Percentiles rank a stretch among this genome's conserved stretches.
phyloP scores from a whole-genome alignment of 352 stramenopile genomes.

The Pythium phragmitis region DNA sequence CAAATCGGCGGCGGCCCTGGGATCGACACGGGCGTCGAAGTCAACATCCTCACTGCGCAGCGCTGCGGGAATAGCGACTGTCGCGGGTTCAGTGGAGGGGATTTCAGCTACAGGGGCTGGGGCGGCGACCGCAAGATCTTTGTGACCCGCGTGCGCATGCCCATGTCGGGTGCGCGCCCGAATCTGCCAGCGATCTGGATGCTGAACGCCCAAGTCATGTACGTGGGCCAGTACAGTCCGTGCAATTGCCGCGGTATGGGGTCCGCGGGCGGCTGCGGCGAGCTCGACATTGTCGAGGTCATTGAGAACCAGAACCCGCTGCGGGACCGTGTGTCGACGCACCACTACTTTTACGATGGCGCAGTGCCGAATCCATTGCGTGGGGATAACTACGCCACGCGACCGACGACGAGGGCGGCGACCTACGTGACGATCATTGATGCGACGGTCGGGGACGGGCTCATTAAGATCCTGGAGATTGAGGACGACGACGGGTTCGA shows the following conservation, averaged over 20 bases:
- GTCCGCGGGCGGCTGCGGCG: conserved; percentile 47
- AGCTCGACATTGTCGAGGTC: conserved; percentile 70
- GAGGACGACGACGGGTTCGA: conserved; percentile 32
- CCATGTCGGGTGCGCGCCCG: conserved; percentile 23
- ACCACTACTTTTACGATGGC: conserved; percentile 72
- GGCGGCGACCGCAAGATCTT: conserved; percentile 65
- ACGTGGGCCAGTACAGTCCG: conserved; percentile 48
- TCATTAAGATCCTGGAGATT: conserved; percentile 69
- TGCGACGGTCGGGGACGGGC: conserved; percentile 30
- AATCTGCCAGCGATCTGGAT: conserved; percentile 62
- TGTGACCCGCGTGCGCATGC: conserved; percentile 61
- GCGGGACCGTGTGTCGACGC: conserved; percentile 43
- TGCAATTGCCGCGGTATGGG: conserved; percentile 72
- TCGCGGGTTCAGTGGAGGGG: conserved; percentile 28
- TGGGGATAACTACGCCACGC: conserved; percentile 53
- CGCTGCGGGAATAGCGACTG: conserved; percentile 39
- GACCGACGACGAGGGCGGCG: conserved; percentile 31
- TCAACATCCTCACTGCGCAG: conserved; percentile 62
- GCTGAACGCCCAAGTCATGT: conserved; percentile 53
- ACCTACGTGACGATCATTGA: conserved; percentile 71
- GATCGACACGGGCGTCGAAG: conserved; percentile 48
- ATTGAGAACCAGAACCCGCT: conserved; percentile 40
- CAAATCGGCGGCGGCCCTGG: conserved; percentile 40
- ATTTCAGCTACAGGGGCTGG: conserved; percentile 63
- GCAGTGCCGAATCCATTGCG: conserved; percentile 23